phyloP scores from a whole-genome alignment of 192 early-diverging fungal genomes.

The Coemansia erecta region DNA sequence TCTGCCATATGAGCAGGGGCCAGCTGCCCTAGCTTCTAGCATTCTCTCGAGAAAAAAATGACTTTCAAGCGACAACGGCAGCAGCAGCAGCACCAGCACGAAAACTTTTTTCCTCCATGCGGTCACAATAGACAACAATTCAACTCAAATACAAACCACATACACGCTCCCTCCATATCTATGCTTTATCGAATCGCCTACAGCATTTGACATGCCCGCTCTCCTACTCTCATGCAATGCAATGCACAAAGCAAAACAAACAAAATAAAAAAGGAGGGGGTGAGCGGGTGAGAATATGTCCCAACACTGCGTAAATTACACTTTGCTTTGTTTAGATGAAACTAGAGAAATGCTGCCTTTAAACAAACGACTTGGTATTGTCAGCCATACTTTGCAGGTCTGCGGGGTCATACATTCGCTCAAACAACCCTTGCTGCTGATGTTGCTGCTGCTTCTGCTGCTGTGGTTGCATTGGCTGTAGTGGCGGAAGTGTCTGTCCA shows the following conservation, averaged over 20 bases:
- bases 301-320: neutral
- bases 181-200: too few relatives aligned
- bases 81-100: too few relatives aligned
- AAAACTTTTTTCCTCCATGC: too few relatives aligned
- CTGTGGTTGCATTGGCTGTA: neutral
- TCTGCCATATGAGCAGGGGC: too few relatives aligned
- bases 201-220: too few relatives aligned
- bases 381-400: conserved; percentile 26
- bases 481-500: neutral
- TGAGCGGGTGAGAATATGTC: neutral
- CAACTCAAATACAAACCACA: too few relatives aligned
- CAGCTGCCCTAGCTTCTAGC: too few relatives aligned
- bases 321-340: neutral
- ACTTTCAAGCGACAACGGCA: too few relatives aligned
- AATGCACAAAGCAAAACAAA: neutral
- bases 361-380: conserved; percentile 29
- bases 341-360: neutral
- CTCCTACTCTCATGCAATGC: conserved; percentile 1
- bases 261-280: neutral
- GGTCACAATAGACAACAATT: too few relatives aligned
- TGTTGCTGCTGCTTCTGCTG: neutral
- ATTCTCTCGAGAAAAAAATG: too few relatives aligned
- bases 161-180: too few relatives aligned
- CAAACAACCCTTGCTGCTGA: conserved; percentile 14
- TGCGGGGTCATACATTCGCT: conserved; percentile 22